Percentiles rank a stretch among this genome's conserved stretches.
phyloP scores from a whole-genome alignment of 176 grass and related monocot genomes.

The Typha latifolia region DNA sequence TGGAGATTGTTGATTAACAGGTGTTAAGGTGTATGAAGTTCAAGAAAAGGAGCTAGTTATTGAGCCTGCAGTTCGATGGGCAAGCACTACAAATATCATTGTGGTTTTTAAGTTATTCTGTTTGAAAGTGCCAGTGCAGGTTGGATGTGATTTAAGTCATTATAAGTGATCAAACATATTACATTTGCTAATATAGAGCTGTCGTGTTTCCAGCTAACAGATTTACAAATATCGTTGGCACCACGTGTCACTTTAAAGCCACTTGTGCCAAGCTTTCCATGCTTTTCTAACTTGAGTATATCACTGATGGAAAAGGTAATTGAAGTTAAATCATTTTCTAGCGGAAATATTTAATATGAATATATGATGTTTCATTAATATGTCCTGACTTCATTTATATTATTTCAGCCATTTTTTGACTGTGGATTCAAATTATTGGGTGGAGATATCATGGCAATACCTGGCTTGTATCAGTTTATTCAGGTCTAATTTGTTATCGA shows the following conservation, averaged over 20 bases:
- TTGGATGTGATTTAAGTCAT: conserved; percentile 19
- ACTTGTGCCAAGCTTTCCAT: conserved; percentile 92
- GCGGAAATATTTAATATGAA: neutral
- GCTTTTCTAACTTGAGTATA: conserved; percentile 56
- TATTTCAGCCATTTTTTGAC: conserved; percentile 63
- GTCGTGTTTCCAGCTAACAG: conserved; percentile 50
- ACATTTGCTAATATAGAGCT: neutral
- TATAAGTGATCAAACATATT: neutral
- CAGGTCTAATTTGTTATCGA: conserved; percentile 37
- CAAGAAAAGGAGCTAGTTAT: conserved; percentile 82
- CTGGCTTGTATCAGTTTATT: conserved; percentile 57
- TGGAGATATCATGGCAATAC: conserved; percentile 93
- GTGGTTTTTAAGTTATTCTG: conserved; percentile 47
- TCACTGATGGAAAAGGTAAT: conserved; percentile 92
- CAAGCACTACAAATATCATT: conserved; percentile 51
- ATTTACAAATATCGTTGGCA: conserved; percentile 53
- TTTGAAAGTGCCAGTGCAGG: conserved; percentile 52
- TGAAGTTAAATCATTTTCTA: neutral
- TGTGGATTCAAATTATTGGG: conserved; percentile 82
- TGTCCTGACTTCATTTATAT: conserved; percentile 17
- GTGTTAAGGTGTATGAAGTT: conserved; percentile 80
- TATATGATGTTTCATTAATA: neutral
- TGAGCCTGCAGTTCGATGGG: conserved; percentile 89
- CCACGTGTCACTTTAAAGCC: conserved; percentile 84
- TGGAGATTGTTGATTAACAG: conserved; percentile 28